Percentiles rank a stretch among this genome's conserved stretches.
phyloP scores from a whole-genome alignment of 179 eudicot species.

The Silene coronaria region DNA sequence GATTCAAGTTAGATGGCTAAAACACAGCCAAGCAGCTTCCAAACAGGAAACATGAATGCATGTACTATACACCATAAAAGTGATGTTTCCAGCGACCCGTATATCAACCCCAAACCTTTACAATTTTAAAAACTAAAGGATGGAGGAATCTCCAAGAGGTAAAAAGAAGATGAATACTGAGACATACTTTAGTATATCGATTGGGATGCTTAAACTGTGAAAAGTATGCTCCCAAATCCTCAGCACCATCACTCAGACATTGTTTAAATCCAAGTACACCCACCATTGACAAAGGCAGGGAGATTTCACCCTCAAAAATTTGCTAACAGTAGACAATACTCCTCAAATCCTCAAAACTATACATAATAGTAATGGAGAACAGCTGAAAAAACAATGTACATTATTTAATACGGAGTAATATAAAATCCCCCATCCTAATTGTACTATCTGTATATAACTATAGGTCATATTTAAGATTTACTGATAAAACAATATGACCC shows the following conservation, averaged over 20 bases:
- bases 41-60: too few relatives aligned
- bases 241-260: neutral
- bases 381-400: too few relatives aligned
- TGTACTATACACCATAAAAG: too few relatives aligned
- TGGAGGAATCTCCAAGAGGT: neutral
- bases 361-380: neutral
- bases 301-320: neutral
- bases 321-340: neutral
- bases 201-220: neutral
- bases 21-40: too few relatives aligned
- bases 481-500: neutral
- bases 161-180: neutral
- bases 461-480: too few relatives aligned
- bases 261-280: neutral
- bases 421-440: too few relatives aligned
- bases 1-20: too few relatives aligned
- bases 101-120: too few relatives aligned
- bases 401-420: too few relatives aligned
- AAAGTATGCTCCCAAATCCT: neutral
- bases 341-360: neutral
- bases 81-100: too few relatives aligned
- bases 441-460: too few relatives aligned
- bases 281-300: neutral
- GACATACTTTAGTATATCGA: neutral
- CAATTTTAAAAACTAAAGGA: too few relatives aligned